Conservation (phyloP, 1,284 basidiomycete genomes). For the Fistulina hepatica region DNA sequence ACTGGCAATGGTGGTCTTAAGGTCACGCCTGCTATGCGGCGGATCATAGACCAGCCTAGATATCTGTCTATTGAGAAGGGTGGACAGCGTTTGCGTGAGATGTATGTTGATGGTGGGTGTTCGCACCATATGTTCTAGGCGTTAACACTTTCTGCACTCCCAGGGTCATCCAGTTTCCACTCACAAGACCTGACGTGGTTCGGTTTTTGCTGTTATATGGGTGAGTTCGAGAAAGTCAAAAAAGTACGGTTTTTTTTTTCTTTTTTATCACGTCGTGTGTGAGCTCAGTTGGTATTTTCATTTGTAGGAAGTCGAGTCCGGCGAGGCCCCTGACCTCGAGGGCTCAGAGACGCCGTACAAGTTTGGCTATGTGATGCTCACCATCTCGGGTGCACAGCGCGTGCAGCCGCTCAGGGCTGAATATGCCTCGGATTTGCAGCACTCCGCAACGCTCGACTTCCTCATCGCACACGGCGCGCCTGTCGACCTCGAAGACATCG, state of each 20-base stretch:
- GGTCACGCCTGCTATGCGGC: conserved; percentile 29
- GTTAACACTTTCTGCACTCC: neutral
- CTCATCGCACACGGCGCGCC: conserved; percentile 34
- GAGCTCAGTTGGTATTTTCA: neutral
- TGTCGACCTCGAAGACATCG: conserved; percentile 34
- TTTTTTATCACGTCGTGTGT: neutral
- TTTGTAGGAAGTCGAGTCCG: conserved; percentile 28
- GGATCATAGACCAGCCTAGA: conserved; percentile 27
- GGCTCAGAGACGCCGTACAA: conserved; percentile 36
- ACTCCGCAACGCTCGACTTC: conserved; percentile 29
- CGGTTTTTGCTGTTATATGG: conserved; percentile 27
- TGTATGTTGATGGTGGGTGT: conserved; percentile 28
- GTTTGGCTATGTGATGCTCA: conserved; percentile 35
- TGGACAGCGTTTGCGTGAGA: conserved; percentile 25
- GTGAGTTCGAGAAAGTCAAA: conserved; percentile 22
- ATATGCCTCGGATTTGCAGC: conserved; percentile 13
- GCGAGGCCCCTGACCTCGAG: conserved; percentile 30
- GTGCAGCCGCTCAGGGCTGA: no score
- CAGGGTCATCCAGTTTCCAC: conserved; percentile 22
- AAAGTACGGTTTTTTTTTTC: conserved; percentile 7
- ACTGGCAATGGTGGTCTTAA: conserved; percentile 22
- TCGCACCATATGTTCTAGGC: neutral
- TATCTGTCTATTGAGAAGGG: conserved; percentile 23
- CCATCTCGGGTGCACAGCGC: conserved; percentile 34
- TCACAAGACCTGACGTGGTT: conserved; percentile 26